phyloP scores from a whole-genome alignment of 345 rosid species.

The Hibiscus syriacus region DNA sequence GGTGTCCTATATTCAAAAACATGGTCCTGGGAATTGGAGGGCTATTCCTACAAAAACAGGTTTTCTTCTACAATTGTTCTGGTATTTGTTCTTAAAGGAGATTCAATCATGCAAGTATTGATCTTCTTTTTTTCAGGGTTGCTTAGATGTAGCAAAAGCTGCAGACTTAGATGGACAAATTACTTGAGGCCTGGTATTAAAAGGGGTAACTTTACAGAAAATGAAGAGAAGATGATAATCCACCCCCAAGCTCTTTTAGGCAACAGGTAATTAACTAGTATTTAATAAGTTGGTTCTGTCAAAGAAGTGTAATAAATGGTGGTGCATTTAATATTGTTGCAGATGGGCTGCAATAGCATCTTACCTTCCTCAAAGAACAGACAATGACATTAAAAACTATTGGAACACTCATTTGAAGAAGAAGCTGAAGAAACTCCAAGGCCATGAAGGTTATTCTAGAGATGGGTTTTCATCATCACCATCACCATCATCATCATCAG shows the following conservation, averaged over 20 bases:
- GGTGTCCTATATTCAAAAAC: constrained; percentile 70
- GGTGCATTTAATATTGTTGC: constrained; percentile 13
- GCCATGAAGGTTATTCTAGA: constrained; percentile 3
- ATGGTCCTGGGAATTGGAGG: constrained; percentile 85
- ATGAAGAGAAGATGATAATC: too few relatives aligned
- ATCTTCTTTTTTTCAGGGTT: neutral
- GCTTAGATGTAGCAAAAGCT: too few relatives aligned
- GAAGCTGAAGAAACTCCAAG: too few relatives aligned
- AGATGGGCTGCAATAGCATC: too few relatives aligned
- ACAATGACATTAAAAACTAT: too few relatives aligned
- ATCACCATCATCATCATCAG: constrained; percentile 1
- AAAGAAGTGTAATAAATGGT: neutral
- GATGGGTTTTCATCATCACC: constrained; percentile 11
- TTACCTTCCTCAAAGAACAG: too few relatives aligned
- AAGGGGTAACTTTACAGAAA: too few relatives aligned
- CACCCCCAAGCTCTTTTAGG: too few relatives aligned
- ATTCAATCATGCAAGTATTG: neutral
- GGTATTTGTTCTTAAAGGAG: neutral
- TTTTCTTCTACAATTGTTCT: constrained; percentile 4
- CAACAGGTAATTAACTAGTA: neutral
- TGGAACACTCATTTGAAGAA: too few relatives aligned
- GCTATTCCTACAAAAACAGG: constrained; percentile 71
- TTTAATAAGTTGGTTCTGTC: neutral
- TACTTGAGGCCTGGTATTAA: too few relatives aligned
- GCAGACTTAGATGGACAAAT: too few relatives aligned